Evolutionary conservation across 768 basidiomycete species (phyloP), one percentile per base, ranked within the genome.

Genomic region (Tylopilus sp.): DNA sequence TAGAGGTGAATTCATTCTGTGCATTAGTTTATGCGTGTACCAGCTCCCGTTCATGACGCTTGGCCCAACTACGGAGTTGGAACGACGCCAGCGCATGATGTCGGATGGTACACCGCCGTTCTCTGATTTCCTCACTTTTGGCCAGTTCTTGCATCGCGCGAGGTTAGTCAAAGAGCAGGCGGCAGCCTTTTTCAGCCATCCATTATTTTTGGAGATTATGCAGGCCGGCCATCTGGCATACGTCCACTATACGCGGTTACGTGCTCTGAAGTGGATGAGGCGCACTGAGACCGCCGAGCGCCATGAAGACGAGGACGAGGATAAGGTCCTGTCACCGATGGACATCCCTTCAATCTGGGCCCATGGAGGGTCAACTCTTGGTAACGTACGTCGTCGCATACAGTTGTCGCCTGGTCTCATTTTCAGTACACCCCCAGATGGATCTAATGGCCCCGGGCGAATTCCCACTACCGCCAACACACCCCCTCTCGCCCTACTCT

Each of bases 21-120:
- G 71, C 24, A 73, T 82, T 38, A 68, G 74, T 24, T 76, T 74
- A 48, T 33, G 73, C 57, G 69, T 62, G 34, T 74, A 71, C 54
- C 69, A 65, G 24, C 70, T 81, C 14, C 76, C 79, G 0, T 79
- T 76, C 55, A 77, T 81, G 69, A 80, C 81, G 6, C 50, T 74
- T 9, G 71, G 70, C 14, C 14, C 8, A 22, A 50, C 53, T 2
- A 14, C 11, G 16, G 24, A 30, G 7, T 31, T 31, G 30, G 8
- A 31, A 13, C 26, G 13, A 17, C 22, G 25, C 3, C 14, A 13
- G 6, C 10, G 31, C 8, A 6, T 38, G 3, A 17, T 48, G 6
- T 21, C 22, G 7, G 47, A 58, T 21, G 61, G 56, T 2, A 56
- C 73, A 66, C 82, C 83, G 0, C 53, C 71, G 4, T 74, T 75